Evolutionary conservation across 257 asterid genomes (phyloP).

Genomic region (Nicotiana sylvestris): DNA sequence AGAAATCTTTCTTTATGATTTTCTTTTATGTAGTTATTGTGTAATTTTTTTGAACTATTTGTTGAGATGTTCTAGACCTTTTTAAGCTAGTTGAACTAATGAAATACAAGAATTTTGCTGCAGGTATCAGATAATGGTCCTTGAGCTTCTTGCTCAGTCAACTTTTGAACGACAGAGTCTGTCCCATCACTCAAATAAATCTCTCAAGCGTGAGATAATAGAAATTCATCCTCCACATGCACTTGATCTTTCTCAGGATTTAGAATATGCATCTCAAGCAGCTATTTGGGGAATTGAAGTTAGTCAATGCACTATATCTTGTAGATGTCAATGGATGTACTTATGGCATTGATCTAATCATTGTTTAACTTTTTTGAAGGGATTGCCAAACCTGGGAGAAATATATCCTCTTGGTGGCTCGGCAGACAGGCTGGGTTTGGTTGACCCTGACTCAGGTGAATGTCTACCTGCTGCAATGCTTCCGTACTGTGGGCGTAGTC

Average conservation of each 20-base stretch:
- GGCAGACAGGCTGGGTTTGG: constrained; percentile 94
- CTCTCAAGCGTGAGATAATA: constrained; percentile 34
- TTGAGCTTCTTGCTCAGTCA: constrained; percentile 76
- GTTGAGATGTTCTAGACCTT: not conserved
- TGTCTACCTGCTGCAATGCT: constrained; percentile 99
- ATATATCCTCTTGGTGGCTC: constrained; percentile 98
- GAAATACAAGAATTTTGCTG: constrained; percentile 5
- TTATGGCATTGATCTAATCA: constrained; percentile 25
- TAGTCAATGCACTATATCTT: constrained; percentile 32
- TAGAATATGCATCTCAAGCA: constrained; percentile 83
- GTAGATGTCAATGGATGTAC: not conserved
- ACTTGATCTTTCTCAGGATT: constrained; percentile 76
- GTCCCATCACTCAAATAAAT: constrained; percentile 43
- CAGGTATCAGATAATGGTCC: constrained; percentile 78
- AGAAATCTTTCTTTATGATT: not conserved
- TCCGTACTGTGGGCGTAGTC: constrained; percentile 91
- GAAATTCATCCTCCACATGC: constrained; percentile 86
- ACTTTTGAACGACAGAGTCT: constrained; percentile 44
- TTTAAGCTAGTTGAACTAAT: not conserved
- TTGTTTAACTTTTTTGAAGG: constrained; percentile 60
- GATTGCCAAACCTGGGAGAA: constrained; percentile 97
- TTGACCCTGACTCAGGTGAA: constrained; percentile 83
- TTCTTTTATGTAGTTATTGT: not conserved
- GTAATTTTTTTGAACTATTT: not conserved
- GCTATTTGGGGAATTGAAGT: constrained; percentile 98